Conservation (phyloP, 768 basidiomycete species). For the Boletus sensibilis region DNA sequence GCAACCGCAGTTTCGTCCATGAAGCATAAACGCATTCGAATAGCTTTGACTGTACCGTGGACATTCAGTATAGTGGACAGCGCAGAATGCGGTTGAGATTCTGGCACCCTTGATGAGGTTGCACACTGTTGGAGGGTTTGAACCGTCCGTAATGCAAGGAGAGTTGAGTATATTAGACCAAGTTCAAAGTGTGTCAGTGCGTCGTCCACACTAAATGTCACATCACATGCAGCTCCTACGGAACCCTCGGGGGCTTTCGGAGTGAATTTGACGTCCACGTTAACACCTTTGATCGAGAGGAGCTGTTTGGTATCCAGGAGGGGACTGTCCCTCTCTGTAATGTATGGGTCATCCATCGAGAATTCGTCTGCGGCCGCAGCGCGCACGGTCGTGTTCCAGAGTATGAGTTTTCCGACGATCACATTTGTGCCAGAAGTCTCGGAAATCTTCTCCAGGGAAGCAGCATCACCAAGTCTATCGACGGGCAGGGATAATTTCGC, state of each 20-base stretch:
- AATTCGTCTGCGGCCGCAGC: constrained; percentile 65
- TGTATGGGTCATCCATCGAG: constrained; percentile 63
- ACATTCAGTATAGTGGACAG: constrained; percentile 23
- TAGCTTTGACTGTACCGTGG: constrained; percentile 37
- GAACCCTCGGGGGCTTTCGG: constrained; percentile 2
- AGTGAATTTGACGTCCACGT: constrained; percentile 29
- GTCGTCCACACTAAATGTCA: constrained; percentile 51
- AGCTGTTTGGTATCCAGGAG: constrained; percentile 41
- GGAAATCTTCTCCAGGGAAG: constrained; percentile 40
- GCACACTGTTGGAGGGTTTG: constrained; percentile 36
- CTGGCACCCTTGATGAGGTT: constrained; percentile 15
- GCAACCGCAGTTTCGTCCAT: constrained; percentile 48
- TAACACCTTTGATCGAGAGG: constrained; percentile 39
- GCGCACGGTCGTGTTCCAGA: constrained; percentile 53
- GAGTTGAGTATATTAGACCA: constrained; percentile 64
- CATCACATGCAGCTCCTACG: constrained; percentile 34
- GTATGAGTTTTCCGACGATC: constrained; percentile 42
- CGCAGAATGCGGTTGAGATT: constrained; percentile 18
- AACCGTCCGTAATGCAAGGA: constrained; percentile 61
- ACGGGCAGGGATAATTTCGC: constrained; percentile 53
- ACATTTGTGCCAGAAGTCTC: constrained; percentile 36
- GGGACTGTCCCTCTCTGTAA: constrained; percentile 53
- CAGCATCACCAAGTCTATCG: constrained; percentile 48
- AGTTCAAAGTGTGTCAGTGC: constrained; percentile 55
- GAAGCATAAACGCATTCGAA: constrained; percentile 50